Evolutionary conservation across 148 eudicot genomes (phyloP), one percentile per base, ranked within the genome.

Genomic region (Silene uniflora): DNA sequence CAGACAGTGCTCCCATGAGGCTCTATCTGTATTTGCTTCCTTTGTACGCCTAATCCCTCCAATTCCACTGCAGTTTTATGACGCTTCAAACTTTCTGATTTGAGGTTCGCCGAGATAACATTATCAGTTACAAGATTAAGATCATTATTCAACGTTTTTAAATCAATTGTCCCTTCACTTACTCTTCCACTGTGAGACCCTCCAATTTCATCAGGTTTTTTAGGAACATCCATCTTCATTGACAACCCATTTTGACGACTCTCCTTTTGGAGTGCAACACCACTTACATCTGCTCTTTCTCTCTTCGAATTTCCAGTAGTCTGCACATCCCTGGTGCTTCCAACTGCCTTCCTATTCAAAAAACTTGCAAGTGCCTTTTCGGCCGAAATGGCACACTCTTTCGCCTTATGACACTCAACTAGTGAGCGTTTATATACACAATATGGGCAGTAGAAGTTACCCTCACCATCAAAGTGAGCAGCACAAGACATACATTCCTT

Each of bases 371-470:
- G 82, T 64, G 79, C 84, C 69, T 81, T 81, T 75, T 81, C 84
- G 32, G 82, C 86, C 44, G 78, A 65, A 78, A 81, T 32, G 70
- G 78, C 85, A 68, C 72, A 59, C 69, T 81, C 78, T 88, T 79
- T 86, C 60, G 89, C 87, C 76, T 61, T 79, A 18, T 44, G 73
- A 13, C 76, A 58, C 70, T 81, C 87, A 23, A 42, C 52, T 13
- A 78, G 24, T 14, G 82, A 79, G 75, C 71, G 77, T 63, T 85
- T 91, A 79, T 78, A 91, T 10, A 47, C 60, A 76, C 97, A 91
- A 74, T 86, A 85, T 24, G 97, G 91, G 79, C 97, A 91, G 66
- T 75, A 78, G 82, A 91, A 89, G 56, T 47, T 74, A 10, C 91
- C 89, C 7, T 14, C 39, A 42, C 83, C 83, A 79, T 85, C 90